Percentiles rank a stretch among this genome's conserved stretches.
phyloP scores from a whole-genome alignment of 768 basidiomycete species.

The Russula sp. region DNA sequence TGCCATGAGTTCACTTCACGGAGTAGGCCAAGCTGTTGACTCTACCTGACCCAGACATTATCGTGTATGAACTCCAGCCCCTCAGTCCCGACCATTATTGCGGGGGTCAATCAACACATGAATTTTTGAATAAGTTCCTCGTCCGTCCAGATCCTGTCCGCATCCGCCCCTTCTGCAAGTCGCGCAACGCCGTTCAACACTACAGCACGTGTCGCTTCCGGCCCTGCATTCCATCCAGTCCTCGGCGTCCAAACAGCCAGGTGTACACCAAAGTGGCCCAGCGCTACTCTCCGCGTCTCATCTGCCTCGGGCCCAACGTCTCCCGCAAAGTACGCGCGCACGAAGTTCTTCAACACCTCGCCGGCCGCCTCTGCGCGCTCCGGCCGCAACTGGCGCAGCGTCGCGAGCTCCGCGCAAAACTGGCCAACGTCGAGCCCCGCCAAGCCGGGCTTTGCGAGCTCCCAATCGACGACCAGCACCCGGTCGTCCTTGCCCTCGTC shows the following conservation, averaged over 20 bases:
- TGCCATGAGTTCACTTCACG: not conserved
- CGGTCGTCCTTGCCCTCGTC: constrained; percentile 21
- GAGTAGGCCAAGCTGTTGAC: not conserved
- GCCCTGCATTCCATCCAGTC: constrained; percentile 41
- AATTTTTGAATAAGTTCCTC: constrained; percentile 11
- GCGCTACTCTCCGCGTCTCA: constrained; percentile 34
- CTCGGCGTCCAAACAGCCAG: constrained; percentile 47
- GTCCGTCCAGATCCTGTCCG: constrained; percentile 14
- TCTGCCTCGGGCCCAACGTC: constrained; percentile 24
- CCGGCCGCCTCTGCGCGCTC: constrained; percentile 34
- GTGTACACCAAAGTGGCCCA: constrained; percentile 52
- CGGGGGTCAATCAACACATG: not conserved
- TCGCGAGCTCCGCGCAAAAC: constrained; percentile 54
- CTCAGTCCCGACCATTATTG: not conserved
- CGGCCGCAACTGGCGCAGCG: constrained; percentile 44
- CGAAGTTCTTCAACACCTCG: constrained; percentile 39
- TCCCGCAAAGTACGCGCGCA: constrained; percentile 38
- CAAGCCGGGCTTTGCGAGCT: constrained; percentile 51
- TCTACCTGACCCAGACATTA: not conserved
- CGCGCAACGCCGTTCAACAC: constrained; percentile 46
- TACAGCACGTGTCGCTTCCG: constrained; percentile 42
- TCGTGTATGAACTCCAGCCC: not conserved
- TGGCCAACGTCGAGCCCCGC: constrained; percentile 58
- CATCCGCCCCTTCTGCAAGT: constrained; percentile 29
- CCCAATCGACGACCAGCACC: constrained; percentile 56